phyloP scores from a whole-genome alignment of 192 early-diverging fungal genomes.

The Dispira simplex region DNA sequence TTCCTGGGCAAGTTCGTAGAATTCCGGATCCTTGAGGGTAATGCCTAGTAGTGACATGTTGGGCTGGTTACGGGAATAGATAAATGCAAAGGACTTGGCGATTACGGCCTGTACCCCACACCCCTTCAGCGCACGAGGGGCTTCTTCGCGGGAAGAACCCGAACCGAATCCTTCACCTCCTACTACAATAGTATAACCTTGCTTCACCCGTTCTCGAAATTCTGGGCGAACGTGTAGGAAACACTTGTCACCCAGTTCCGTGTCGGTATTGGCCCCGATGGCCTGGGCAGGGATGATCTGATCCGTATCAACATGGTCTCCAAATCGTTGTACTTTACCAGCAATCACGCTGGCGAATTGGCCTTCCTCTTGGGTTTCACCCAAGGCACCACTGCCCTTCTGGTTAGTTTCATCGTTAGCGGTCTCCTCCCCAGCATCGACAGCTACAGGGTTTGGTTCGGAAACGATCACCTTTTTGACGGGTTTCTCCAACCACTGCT shows the following conservation, averaged over 20 bases:
- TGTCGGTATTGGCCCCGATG: conserved; percentile 52
- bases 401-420: conserved; percentile 15
- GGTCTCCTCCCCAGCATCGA: conserved; percentile 24
- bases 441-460: conserved; percentile 42
- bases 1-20: conserved; percentile 60
- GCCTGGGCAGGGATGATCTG: conserved; percentile 66
- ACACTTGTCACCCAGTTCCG: conserved; percentile 49
- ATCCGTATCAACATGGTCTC: conserved; percentile 63
- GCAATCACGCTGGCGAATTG: conserved; percentile 31
- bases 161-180: conserved; percentile 57
- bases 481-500: conserved; percentile 47
- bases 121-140: conserved; percentile 56
- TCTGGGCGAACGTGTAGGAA: conserved; percentile 64
- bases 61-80: conserved; percentile 71
- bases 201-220: conserved; percentile 43
- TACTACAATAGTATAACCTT: conserved; percentile 55
- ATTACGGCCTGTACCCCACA: conserved; percentile 58
- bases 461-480: conserved; percentile 36
- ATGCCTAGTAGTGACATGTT: conserved; percentile 72
- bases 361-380: conserved; percentile 6
- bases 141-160: conserved; percentile 66
- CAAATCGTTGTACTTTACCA: conserved; percentile 56
- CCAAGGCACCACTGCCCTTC: conserved; percentile 16
- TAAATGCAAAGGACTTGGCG: conserved; percentile 67
- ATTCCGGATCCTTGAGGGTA: conserved; percentile 51